These are phyloP conservation scores for Rhodotorula graminis DNA, from an alignment of 768 basidiomycete species.

Conservation along the genomic window DNA sequence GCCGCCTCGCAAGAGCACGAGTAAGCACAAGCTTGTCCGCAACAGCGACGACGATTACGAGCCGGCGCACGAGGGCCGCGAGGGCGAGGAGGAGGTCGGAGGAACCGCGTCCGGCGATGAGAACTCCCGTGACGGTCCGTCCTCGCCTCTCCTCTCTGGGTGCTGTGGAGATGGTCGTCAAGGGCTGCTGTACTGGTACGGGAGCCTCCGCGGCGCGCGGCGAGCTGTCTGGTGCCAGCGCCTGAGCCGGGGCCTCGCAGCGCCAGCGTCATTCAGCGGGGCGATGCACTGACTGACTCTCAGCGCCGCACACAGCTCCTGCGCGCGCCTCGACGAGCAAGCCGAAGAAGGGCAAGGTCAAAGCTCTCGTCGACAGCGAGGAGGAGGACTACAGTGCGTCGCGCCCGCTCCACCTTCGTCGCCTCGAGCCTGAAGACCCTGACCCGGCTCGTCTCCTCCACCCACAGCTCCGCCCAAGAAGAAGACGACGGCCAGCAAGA, in stretches of 20 bases:
- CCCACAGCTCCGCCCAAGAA: background rate
- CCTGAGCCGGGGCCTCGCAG: too few relatives aligned
- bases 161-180: too few relatives aligned
- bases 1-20: slow-evolving; percentile 12
- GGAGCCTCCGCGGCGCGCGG: too few relatives aligned
- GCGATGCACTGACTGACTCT: too few relatives aligned
- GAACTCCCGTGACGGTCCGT: background rate
- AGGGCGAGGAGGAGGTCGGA: background rate
- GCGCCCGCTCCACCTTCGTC: too few relatives aligned
- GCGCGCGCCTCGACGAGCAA: background rate
- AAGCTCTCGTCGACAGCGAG: background rate
- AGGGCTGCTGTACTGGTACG: too few relatives aligned
- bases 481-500: background rate
- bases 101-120: background rate
- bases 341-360: background rate
- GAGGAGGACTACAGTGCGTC: background rate
- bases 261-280: too few relatives aligned
- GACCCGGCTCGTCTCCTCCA: background rate
- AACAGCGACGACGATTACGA: background rate
- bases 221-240: too few relatives aligned
- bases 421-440: background rate
- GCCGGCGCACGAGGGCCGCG: background rate
- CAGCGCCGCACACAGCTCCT: background rate
- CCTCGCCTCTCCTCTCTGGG: background rate
- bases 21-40: background rate